Conservation (phyloP, 129 eudicot genomes). For the Cynara cardunculus region DNA sequence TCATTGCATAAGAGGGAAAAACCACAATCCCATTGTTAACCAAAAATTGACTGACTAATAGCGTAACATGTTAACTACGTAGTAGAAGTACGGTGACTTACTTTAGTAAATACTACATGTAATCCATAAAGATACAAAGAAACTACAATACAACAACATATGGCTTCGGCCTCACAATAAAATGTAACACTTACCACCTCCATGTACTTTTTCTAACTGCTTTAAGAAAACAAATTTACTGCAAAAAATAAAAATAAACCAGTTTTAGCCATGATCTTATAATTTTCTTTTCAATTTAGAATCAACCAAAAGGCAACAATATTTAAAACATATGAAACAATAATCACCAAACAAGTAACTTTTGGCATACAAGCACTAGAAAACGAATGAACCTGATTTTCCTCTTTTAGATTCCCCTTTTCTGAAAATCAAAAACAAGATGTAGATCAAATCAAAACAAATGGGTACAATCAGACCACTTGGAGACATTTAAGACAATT, state of each 20-base stretch:
- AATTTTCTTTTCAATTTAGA: slow-evolving; percentile 18
- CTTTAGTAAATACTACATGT: no score
- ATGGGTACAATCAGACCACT: not conserved
- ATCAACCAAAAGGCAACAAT: not conserved
- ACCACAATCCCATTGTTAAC: not conserved
- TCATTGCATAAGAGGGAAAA: not conserved
- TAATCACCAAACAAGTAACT: not conserved
- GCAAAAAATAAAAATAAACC: slow-evolving; percentile 3
- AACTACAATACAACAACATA: not conserved
- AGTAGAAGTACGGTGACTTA: not conserved
- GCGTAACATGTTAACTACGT: not conserved
- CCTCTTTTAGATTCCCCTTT: slow-evolving; percentile 8
- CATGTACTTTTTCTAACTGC: not conserved
- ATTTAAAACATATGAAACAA: slow-evolving; percentile 17
- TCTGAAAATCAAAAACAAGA: slow-evolving; percentile 31
- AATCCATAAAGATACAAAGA: not conserved
- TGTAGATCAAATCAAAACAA: not conserved
- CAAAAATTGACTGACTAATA: no score
- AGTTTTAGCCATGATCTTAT: slow-evolving; percentile 20
- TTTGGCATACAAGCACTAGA: slow-evolving; percentile 12
- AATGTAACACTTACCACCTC: not conserved
- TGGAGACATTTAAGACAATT: not conserved
- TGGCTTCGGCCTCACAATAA: not conserved
- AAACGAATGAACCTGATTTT: slow-evolving; percentile 30
- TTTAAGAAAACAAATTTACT: slow-evolving; percentile 3